Evolutionary conservation across 2,329 filamentous ascomycete genomes (phyloP).

Genomic region (Rhinocladiella mackenziei): DNA sequence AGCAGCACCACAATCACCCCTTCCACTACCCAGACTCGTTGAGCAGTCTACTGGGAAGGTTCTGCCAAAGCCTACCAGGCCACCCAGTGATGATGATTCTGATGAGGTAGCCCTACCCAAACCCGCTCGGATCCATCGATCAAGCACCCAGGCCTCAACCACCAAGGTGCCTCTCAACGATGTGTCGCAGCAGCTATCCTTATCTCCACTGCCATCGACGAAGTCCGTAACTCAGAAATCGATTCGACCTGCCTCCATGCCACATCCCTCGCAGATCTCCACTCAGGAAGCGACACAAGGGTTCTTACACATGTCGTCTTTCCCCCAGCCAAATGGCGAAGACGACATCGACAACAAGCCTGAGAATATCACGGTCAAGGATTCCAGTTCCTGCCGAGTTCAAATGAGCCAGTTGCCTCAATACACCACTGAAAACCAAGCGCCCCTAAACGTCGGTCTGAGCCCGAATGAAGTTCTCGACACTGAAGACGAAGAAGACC

Average conservation of each 20-base stretch:
- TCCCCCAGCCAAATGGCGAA: constrained; percentile 9
- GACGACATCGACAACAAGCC: neutral
- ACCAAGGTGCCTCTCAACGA: constrained; percentile 26
- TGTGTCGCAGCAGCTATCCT: constrained; percentile 8
- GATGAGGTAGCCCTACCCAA: constrained; percentile 16
- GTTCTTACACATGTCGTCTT: constrained; percentile 18
- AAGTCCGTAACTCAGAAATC: constrained; percentile 20
- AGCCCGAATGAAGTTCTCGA: constrained; percentile 10
- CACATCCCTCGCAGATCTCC: constrained; percentile 29
- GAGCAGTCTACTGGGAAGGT: constrained; percentile 3
- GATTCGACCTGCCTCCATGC: constrained; percentile 27
- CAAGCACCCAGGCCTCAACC: constrained; percentile 14
- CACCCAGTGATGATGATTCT: constrained; percentile 4
- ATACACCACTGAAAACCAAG: constrained; percentile 11
- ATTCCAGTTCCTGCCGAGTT: constrained; percentile 25
- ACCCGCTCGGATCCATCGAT: constrained; percentile 7
- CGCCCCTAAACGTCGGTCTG: constrained; percentile 9
- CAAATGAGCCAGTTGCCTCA: constrained; percentile 23
- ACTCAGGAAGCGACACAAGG: constrained; percentile 29
- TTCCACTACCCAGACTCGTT: constrained; percentile 17
- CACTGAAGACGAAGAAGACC: constrained; percentile 20
- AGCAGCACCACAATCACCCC: constrained; percentile 7
- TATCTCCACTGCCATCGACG: constrained; percentile 15
- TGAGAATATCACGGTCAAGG: constrained; percentile 28
- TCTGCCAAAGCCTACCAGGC: neutral